phyloP scores from a whole-genome alignment of 2,329 filamentous ascomycete species.

The Ophiostoma piceae region DNA sequence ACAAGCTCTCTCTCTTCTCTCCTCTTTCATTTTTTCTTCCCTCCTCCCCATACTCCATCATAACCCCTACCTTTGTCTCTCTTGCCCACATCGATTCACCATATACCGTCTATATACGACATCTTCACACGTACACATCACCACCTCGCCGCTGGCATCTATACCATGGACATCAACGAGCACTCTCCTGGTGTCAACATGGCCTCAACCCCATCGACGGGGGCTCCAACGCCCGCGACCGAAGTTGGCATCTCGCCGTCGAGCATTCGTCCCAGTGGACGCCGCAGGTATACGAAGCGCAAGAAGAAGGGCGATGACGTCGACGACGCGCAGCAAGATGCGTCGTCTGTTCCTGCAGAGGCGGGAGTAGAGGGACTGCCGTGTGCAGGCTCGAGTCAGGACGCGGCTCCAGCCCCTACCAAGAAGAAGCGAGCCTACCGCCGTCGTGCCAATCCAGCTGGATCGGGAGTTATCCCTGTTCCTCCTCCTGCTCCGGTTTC shows the following conservation, averaged over 20 bases:
- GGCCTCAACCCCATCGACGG: background rate
- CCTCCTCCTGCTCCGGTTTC: background rate
- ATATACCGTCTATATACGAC: background rate
- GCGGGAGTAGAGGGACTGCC: background rate
- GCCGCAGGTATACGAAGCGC: background rate
- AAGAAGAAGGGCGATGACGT: background rate
- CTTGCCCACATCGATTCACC: background rate
- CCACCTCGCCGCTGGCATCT: background rate
- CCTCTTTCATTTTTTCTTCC: background rate
- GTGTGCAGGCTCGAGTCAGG: background rate
- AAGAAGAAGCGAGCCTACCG: background rate
- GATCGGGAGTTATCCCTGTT: background rate
- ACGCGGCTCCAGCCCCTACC: background rate
- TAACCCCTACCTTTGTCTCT: background rate
- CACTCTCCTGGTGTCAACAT: background rate
- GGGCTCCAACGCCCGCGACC: background rate
- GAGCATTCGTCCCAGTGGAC: background rate
- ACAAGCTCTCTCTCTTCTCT: background rate
- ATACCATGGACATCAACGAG: background rate
- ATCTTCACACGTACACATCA: background rate
- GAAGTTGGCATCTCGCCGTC: background rate
- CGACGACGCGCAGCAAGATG: background rate
- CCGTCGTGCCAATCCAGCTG: background rate
- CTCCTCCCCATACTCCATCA: background rate
- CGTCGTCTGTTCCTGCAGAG: background rate